Conservation (phyloP, 2,329 filamentous ascomycete species). For the Aspergillus pseudoterreus region DNA sequence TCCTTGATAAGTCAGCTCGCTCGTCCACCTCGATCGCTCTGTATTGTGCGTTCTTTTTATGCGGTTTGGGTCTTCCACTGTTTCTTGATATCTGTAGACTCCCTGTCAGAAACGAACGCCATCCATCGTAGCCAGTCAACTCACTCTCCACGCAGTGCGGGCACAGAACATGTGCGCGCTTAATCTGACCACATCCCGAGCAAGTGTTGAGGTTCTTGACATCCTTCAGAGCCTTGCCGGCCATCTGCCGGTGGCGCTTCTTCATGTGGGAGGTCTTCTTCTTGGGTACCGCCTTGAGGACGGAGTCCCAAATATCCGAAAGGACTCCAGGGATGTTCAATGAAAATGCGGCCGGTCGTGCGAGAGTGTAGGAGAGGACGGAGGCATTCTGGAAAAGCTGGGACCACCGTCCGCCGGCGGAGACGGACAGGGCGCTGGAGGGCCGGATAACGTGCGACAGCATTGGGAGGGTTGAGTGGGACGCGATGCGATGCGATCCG, state of each 20-base stretch:
- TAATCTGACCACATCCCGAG: slow-evolving; percentile 79
- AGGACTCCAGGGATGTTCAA: slow-evolving; percentile 66
- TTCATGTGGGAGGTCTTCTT: slow-evolving; percentile 98
- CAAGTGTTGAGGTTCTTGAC: slow-evolving; percentile 83
- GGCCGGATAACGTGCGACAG: slow-evolving; percentile 20
- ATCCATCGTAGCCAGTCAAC: slow-evolving; percentile 28
- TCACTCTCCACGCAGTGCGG: slow-evolving; percentile 80
- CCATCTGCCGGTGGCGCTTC: slow-evolving; percentile 89
- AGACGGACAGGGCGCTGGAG: slow-evolving; percentile 14
- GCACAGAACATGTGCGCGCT: slow-evolving; percentile 86
- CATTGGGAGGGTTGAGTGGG: slow-evolving; percentile 10
- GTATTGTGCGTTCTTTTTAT: slow-evolving; percentile 14
- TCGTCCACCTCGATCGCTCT: background rate
- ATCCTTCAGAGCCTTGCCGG: slow-evolving; percentile 91
- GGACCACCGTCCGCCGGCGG: slow-evolving; percentile 25
- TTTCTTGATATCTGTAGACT: slow-evolving; percentile 40
- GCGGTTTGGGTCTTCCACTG: slow-evolving; percentile 40
- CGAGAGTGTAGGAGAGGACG: slow-evolving; percentile 54
- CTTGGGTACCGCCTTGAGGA: slow-evolving; percentile 91
- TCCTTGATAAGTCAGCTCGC: too few relatives aligned
- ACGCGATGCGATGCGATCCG: background rate
- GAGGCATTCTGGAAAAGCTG: slow-evolving; percentile 42
- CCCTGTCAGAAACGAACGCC: background rate
- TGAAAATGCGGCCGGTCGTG: slow-evolving; percentile 57
- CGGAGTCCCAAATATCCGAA: slow-evolving; percentile 84